Percentiles rank a stretch among this genome's conserved stretches.
phyloP scores from a whole-genome alignment of 2,329 filamentous ascomycete genomes.

The Scedosporium boydii region DNA sequence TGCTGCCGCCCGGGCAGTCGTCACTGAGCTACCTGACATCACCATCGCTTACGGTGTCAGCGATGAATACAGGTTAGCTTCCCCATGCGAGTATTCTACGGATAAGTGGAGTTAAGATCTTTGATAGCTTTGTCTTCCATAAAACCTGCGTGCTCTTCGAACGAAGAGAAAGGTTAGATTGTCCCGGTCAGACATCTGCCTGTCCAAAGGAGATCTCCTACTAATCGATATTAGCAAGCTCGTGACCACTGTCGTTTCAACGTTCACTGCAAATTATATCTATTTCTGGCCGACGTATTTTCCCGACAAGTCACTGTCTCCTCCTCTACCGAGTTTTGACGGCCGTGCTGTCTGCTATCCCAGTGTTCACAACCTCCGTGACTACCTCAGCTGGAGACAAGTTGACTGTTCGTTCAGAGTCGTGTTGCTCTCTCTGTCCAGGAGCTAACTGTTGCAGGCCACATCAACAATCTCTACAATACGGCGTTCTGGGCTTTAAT shows the following conservation, averaged over 20 bases:
- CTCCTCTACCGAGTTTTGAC: constrained; percentile 83
- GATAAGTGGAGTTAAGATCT: neutral
- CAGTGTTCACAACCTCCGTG: constrained; percentile 67
- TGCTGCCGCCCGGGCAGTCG: constrained; percentile 72
- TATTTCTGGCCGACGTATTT: constrained; percentile 72
- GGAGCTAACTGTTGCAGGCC: constrained; percentile 42
- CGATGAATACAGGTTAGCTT: constrained; percentile 71
- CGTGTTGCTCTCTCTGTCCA: neutral
- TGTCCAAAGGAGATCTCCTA: neutral
- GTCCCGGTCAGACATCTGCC: neutral
- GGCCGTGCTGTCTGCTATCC: constrained; percentile 88
- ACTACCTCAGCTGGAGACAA: constrained; percentile 96
- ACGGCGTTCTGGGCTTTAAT: constrained; percentile 93
- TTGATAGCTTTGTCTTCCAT: constrained; percentile 72
- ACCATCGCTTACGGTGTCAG: constrained; percentile 86
- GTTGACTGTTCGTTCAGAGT: constrained; percentile 65
- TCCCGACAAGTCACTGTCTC: constrained; percentile 56
- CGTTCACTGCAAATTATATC: constrained; percentile 87
- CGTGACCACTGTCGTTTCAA: constrained; percentile 81
- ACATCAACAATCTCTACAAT: constrained; percentile 98
- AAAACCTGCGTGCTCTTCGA: constrained; percentile 78
- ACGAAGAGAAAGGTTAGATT: constrained; percentile 60
- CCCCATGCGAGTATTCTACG: neutral
- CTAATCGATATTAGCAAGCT: constrained; percentile 56
- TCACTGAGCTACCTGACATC: constrained; percentile 76